Conservation (phyloP, 768 basidiomycete species). For the Agaricus blazei region DNA sequence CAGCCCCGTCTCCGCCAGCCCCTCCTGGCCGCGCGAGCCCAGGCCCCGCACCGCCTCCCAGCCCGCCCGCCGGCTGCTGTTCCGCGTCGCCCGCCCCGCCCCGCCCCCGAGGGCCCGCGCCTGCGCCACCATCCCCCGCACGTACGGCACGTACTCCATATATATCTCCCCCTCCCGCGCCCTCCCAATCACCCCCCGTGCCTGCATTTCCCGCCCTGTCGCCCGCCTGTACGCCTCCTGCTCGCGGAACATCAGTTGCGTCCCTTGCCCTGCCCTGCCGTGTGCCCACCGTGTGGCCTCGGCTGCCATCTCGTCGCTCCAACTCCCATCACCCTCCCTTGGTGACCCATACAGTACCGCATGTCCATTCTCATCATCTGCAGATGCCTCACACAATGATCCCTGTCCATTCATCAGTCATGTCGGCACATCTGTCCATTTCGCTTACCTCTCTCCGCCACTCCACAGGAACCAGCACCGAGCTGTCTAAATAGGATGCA, state of each 20-base stretch:
- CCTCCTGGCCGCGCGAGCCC: conserved; percentile 23
- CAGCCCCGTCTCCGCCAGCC: conserved; percentile 13
- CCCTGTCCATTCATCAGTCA: conserved; percentile 17
- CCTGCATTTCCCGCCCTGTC: conserved; percentile 25
- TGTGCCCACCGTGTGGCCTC: conserved; percentile 44
- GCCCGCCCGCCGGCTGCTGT: conserved; percentile 43
- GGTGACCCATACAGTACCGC: conserved; percentile 29
- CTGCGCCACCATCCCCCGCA: conserved; percentile 59
- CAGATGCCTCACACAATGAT: conserved; percentile 27
- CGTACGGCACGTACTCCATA: conserved; percentile 67
- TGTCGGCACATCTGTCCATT: background rate
- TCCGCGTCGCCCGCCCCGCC: conserved; percentile 40
- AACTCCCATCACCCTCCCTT: conserved; percentile 16
- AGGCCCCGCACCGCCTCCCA: conserved; percentile 31
- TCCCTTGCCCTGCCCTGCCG: conserved; percentile 24
- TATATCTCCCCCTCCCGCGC: conserved; percentile 24
- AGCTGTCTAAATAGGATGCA: conserved; percentile 15
- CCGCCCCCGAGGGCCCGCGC: conserved; percentile 23
- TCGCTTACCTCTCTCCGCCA: conserved; percentile 4
- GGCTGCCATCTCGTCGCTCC: conserved; percentile 38
- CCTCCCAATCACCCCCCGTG: background rate
- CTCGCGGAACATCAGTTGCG: conserved; percentile 22
- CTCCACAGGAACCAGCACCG: background rate
- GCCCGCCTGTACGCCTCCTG: conserved; percentile 40
- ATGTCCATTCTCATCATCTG: conserved; percentile 58